These are phyloP conservation scores for Pecoramyces ruminantium DNA, from an alignment of 192 early-diverging fungal species.

Conservation along the genomic window DNA sequence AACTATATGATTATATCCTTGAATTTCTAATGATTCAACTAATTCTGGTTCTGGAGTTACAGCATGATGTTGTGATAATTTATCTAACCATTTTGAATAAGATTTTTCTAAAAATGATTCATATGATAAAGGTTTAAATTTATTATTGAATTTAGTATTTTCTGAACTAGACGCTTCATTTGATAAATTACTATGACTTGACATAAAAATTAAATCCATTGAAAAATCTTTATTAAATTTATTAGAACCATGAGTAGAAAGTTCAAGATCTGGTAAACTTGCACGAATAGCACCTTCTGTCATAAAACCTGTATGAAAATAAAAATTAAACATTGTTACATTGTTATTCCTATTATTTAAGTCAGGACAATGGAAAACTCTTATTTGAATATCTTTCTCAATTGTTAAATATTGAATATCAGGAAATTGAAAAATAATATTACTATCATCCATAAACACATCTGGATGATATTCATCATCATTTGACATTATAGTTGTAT, in stretches of 20 bases:
- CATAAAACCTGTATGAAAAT: slow-evolving; percentile 45
- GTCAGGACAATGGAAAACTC: slow-evolving; percentile 13
- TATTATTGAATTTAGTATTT: background rate
- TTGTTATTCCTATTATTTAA: slow-evolving; percentile 11
- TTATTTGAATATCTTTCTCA: slow-evolving; percentile 24
- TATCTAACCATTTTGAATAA: slow-evolving; percentile 14
- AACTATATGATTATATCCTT: slow-evolving; percentile 14
- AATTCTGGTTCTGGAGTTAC: slow-evolving; percentile 15
- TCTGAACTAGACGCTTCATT: background rate
- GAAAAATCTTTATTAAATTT: slow-evolving; percentile 19
- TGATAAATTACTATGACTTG: background rate
- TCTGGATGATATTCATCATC: slow-evolving; percentile 2
- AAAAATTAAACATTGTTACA: slow-evolving; percentile 28
- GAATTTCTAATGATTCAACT: slow-evolving; percentile 12
- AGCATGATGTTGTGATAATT: slow-evolving; percentile 18
- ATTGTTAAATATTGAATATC: slow-evolving; percentile 5
- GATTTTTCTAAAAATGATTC: slow-evolving; percentile 12
- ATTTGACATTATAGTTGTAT: background rate
- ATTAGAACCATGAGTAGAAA: slow-evolving; percentile 15
- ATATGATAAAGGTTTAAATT: slow-evolving; percentile 8
- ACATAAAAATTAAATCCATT: slow-evolving; percentile 25
- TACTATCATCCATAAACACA: background rate
- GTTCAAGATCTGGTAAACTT: slow-evolving; percentile 21
- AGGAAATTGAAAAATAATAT: slow-evolving; percentile 6
- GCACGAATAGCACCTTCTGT: slow-evolving; percentile 32